Evolutionary conservation across 257 asterid species (phyloP), one percentile per base, ranked within the genome.

Genomic region (Forsythia viridissima): DNA sequence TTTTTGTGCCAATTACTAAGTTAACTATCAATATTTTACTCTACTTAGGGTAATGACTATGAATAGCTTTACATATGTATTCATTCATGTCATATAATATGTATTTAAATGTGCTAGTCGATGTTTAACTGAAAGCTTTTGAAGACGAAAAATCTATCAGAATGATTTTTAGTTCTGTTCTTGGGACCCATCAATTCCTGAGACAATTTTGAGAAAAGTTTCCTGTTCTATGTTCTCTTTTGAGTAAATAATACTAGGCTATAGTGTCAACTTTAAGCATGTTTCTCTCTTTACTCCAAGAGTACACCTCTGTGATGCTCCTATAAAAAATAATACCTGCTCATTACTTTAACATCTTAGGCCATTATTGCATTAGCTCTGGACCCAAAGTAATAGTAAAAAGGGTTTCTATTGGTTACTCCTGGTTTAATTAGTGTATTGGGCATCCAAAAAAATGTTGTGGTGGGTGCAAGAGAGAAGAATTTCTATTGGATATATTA

Each of bases 221-320:
- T 59, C 11, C 7, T 70, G 7, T 9, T 15, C 24, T 11, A 8
- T 20, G 37, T 52, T 52, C 36, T 59, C 42, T 63, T 44, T 12
- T 4, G 59, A 18, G 7, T 40, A 44, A 63, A 63, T 12, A 11
- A 68, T 42, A 30, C 1, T 11, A 16, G 6, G 75, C 34, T 24
- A 16, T 43, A 57, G 36, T 16, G 13, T 40, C 43, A 21, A 76
- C 16, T 41, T 41, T 42, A 18, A 20, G 67, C 30, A 41, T 51
- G n/a, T 51, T 72, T 72, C 48, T 37, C 40, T 68, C 55, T 79
- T 42, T 79, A 72, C 24, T 59, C 73, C 2, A 68, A 44, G 38
- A 15, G 21, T 69, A 76, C 37, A 37, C 42, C 72, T 51, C 70
- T 37, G 34, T 59, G 8, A 20, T 75, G 44, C 39, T 72, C 40